Conservation (phyloP, 1,284 basidiomycete species). For the Leccinum holopus region DNA sequence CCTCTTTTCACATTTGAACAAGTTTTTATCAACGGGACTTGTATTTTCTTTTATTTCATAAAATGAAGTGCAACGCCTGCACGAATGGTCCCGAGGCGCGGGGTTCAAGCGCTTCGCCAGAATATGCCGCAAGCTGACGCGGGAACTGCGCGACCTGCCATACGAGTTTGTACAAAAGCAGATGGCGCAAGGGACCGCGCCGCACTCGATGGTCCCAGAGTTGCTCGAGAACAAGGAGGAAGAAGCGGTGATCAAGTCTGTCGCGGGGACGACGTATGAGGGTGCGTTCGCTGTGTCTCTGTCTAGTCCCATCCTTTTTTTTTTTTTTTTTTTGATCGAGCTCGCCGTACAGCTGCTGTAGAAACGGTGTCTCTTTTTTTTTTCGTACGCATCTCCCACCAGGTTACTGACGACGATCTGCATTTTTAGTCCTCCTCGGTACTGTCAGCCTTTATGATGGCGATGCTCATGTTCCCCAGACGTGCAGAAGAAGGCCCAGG, state of each 20-base stretch:
- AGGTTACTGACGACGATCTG: background rate
- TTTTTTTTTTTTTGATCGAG: background rate
- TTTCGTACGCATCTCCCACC: background rate
- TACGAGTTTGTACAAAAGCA: conserved; percentile 26
- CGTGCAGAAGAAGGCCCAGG: conserved; percentile 23
- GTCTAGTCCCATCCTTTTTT: too few species aligned
- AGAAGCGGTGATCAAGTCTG: conserved; percentile 28
- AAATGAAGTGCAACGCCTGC: conserved; percentile 21
- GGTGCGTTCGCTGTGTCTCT: background rate
- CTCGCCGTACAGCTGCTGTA: conserved; percentile 11
- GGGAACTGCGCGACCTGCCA: conserved; percentile 26
- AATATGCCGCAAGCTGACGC: conserved; percentile 20
- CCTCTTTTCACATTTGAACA: too few species aligned
- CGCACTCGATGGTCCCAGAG: conserved; percentile 22
- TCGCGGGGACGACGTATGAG: conserved; percentile 25
- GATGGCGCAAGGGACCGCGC: conserved; percentile 21
- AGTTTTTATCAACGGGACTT: background rate
- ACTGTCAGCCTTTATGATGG: conserved; percentile 25
- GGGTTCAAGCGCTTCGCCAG: conserved; percentile 27
- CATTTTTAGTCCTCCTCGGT: conserved; percentile 22
- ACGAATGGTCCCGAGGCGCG: conserved; percentile 35
- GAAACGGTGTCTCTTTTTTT: conserved; percentile 12
- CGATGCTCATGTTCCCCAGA: conserved; percentile 30
- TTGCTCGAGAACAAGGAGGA: conserved; percentile 26
- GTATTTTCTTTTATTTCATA: background rate